A percentile compares a stretch with the other conserved stretches of the same genome.
Evolutionary conservation across 2,329 filamentous ascomycete genomes (phyloP).

Genomic region (Paraconiothyrium brasiliense): DNA sequence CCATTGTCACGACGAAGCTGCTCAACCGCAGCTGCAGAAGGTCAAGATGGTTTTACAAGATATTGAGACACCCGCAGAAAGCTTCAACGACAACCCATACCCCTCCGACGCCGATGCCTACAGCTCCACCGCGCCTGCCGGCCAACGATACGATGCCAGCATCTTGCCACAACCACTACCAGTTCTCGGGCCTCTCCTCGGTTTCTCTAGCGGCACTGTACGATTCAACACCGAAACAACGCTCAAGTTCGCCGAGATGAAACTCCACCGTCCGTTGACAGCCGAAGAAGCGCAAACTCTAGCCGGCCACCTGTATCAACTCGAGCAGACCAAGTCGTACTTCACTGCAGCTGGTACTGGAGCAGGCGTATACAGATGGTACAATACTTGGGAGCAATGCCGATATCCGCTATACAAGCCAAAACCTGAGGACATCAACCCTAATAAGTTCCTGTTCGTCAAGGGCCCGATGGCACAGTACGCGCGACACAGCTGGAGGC

Average conservation of each 20-base stretch:
- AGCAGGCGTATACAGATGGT: slow-evolving; percentile 45
- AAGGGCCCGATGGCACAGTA: slow-evolving; percentile 45
- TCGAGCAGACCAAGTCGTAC: slow-evolving; percentile 50
- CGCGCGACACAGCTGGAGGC: slow-evolving; percentile 40
- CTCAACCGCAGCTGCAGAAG: slow-evolving; percentile 21
- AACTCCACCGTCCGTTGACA: slow-evolving; percentile 49
- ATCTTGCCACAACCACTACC: slow-evolving; percentile 49
- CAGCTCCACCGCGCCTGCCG: slow-evolving; percentile 30
- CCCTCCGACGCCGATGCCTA: slow-evolving; percentile 52
- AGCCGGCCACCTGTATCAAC: slow-evolving; percentile 51
- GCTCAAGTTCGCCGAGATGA: slow-evolving; percentile 43
- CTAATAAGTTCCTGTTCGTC: slow-evolving; percentile 49
- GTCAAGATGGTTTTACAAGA: slow-evolving; percentile 55
- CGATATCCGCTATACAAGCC: slow-evolving; percentile 56
- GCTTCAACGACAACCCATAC: slow-evolving; percentile 42
- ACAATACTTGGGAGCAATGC: slow-evolving; percentile 43
- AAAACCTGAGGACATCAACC: slow-evolving; percentile 48
- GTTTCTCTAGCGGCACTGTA: slow-evolving; percentile 36
- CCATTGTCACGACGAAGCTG: slow-evolving; percentile 31
- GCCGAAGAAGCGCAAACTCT: slow-evolving; percentile 56
- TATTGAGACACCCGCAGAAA: slow-evolving; percentile 39
- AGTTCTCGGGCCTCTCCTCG: slow-evolving; percentile 42
- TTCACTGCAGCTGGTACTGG: slow-evolving; percentile 47
- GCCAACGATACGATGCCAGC: slow-evolving; percentile 48
- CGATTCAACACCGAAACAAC: slow-evolving; percentile 43